These are phyloP conservation scores for Colletotrichum sp. DNA, from an alignment of 2,329 filamentous ascomycete species.

Conservation along the genomic window DNA sequence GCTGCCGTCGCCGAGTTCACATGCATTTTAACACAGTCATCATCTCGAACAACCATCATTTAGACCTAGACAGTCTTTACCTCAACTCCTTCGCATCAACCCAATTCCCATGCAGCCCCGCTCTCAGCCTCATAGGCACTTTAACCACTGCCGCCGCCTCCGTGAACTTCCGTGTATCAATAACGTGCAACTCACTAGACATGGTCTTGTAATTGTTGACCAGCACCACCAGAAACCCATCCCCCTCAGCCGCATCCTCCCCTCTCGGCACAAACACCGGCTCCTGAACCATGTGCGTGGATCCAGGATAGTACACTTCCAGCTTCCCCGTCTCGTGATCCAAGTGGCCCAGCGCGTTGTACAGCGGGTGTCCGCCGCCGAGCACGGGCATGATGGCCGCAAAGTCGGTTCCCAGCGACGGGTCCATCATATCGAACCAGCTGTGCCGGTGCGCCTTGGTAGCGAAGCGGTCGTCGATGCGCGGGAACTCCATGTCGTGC, in stretches of 20 bases:
- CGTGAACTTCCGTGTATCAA: background rate
- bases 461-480: conserved; percentile 7
- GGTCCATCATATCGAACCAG: conserved; percentile 16
- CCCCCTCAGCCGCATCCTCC: conserved; percentile 36
- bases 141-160: conserved; percentile 2
- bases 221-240: conserved; percentile 41
- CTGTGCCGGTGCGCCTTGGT: background rate
- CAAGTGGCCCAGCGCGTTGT: conserved; percentile 38
- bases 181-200: conserved; percentile 11
- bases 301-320: conserved; percentile 36
- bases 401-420: conserved; percentile 6
- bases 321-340: conserved; percentile 28
- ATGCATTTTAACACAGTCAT: background rate
- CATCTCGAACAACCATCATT: background rate
- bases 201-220: conserved; percentile 24
- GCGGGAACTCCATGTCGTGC: conserved; percentile 13
- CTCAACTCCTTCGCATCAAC: conserved; percentile 4
- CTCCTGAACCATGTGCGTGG: conserved; percentile 42
- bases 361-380: conserved; percentile 23
- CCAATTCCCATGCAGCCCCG: conserved; percentile 6
- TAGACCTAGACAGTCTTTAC: background rate
- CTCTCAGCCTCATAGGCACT: conserved; percentile 1
- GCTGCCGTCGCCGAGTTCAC: background rate
- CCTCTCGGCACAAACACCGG: conserved; percentile 44
- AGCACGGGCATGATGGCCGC: conserved; percentile 21